These are phyloP conservation scores for Pharnaceum exiguum DNA, from an alignment of 148 eudicot species.

Conservation along the genomic window DNA sequence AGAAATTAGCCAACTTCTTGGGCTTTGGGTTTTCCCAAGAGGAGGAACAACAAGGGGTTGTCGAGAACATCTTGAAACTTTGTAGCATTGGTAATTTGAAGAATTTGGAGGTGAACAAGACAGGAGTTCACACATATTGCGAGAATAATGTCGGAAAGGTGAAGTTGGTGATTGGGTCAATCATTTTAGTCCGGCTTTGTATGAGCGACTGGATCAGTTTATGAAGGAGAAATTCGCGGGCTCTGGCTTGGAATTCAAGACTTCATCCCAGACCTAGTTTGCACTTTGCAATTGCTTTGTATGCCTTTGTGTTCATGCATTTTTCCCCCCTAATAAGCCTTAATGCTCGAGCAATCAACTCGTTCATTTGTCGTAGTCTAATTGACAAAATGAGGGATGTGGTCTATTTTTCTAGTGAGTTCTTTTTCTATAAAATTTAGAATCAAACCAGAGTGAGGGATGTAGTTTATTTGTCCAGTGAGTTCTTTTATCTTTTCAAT, in stretches of 20 bases:
- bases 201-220: conserved; percentile 3
- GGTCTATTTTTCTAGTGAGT: too few relatives aligned
- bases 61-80: conserved; percentile 8
- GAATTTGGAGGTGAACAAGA: conserved; percentile 29
- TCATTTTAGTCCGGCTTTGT: background rate
- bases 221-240: conserved; percentile 7
- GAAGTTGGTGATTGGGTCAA: conserved; percentile 14
- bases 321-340: too few relatives aligned
- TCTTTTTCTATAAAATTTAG: too few relatives aligned
- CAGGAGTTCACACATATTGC: background rate
- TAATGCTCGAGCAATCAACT: too few relatives aligned
- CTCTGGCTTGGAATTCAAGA: conserved; percentile 1
- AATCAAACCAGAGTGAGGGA: too few relatives aligned
- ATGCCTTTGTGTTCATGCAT: too few relatives aligned
- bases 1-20: conserved; percentile 26
- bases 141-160: conserved; percentile 12
- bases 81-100: conserved; percentile 26
- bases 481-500: too few relatives aligned
- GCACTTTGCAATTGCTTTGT: too few relatives aligned
- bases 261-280: too few relatives aligned
- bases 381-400: too few relatives aligned
- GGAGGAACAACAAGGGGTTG: conserved; percentile 19
- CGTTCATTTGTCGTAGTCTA: too few relatives aligned
- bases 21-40: conserved; percentile 18
- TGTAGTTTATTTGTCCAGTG: too few relatives aligned